Base-by-base conservation (phyloP, 305 asterid genomes). In the Fraxinus platypoda region DNA sequence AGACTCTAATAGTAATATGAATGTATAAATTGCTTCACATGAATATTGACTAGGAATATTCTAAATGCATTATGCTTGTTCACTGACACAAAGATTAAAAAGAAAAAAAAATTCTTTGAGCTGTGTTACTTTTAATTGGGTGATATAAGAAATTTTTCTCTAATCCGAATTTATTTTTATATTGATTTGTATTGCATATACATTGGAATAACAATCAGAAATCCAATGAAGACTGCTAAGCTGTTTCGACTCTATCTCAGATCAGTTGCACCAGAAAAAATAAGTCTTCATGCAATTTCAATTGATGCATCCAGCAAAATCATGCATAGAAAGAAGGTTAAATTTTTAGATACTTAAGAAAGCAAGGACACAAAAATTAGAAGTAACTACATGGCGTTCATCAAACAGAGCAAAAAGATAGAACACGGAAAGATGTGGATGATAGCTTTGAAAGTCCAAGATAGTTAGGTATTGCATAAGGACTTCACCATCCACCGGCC, bases 161-260 rank as follows among this genome's bases (percentile, higher is more conserved):
- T 57, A 57, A 57, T 19, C 26, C 68, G 2, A 57, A 57, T 57
- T 57, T 57, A 57, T 57, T 57, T 19, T 52, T 52, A 57, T 57
- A 19, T 57, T 57, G 26, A 57, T n/a, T 57, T 19, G 68, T 57
- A 57, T 57, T 19, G 68, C 68, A 6, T 57, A n/a, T 57, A 19
- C 12, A 19, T n/a, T 4, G 12, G 23, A 19, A 57, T 19, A 19
- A 57, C 26, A 57, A 57, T 57, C 4, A 6, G 68, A 57, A 57
- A 19, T 57, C 68, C 68, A 57, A 57, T 19, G 68, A 57, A 81
- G 83, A 78, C 88, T 43, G 66, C 74, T 28, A 9, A 41, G 64
- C 37, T 13, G 34, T 41, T 43, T 4, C 26, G 4, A 52, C 6
- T 37, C 41, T 7, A 8, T 79, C 71, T 68, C 62, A 11, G 76